Conservation (phyloP, 768 basidiomycete genomes). For the Pulveroboletus ravenelii region DNA sequence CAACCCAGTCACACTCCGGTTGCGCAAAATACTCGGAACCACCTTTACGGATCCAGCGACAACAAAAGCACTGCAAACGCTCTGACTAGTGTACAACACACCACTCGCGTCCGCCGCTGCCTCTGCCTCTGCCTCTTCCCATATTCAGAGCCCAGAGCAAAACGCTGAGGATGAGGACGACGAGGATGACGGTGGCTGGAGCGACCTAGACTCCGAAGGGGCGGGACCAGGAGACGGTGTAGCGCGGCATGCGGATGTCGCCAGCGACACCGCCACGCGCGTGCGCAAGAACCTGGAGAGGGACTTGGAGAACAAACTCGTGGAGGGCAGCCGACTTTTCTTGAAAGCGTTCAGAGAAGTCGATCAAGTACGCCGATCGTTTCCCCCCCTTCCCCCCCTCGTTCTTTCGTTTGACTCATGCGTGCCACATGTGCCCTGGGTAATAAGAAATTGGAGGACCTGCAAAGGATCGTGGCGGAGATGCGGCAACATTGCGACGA, state of each 20-base stretch:
- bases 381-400: not conserved
- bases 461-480: slow-evolving; percentile 70
- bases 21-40: slow-evolving; percentile 88
- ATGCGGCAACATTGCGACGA: slow-evolving; percentile 85
- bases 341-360: slow-evolving; percentile 83
- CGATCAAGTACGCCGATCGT: slow-evolving; percentile 62
- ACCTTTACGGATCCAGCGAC: slow-evolving; percentile 76
- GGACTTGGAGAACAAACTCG: slow-evolving; percentile 81
- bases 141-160: slow-evolving; percentile 12
- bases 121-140: too few relatives aligned
- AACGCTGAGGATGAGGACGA: slow-evolving; percentile 35
- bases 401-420: not conserved
- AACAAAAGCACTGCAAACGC: slow-evolving; percentile 73
- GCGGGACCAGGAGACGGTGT: slow-evolving; percentile 8
- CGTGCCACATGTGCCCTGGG: not conserved
- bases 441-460: slow-evolving; percentile 85
- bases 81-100: slow-evolving; percentile 70
- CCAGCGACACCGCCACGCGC: slow-evolving; percentile 62
- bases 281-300: slow-evolving; percentile 77
- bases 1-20: slow-evolving; percentile 76
- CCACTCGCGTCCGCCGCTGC: slow-evolving; percentile 17
- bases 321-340: slow-evolving; percentile 79
- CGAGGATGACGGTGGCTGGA: slow-evolving; percentile 30
- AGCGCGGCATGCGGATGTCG: slow-evolving; percentile 26
- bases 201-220: slow-evolving; percentile 15